Evolutionary conservation across 176 grass and related monocot genomes (phyloP).

Genomic region (Rhynchospora pubera): DNA sequence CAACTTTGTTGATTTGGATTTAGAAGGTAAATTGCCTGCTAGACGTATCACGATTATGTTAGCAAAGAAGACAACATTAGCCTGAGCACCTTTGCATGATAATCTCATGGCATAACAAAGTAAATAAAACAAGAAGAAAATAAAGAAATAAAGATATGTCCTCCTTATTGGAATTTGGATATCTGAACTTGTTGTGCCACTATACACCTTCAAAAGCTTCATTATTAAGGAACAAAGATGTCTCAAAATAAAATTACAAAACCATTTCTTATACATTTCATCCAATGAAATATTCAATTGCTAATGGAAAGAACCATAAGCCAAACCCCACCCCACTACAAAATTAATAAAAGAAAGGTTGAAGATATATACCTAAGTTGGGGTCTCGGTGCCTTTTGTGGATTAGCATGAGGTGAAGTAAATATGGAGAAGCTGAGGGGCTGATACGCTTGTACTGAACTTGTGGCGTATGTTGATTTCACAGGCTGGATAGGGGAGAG

Average conservation of each 20-base stretch:
- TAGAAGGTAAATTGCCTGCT: no score
- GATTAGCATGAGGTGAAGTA: constrained; percentile 78
- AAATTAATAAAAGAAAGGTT: not conserved
- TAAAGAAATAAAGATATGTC: not conserved
- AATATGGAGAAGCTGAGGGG: constrained; percentile 90
- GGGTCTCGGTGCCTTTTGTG: constrained; percentile 46
- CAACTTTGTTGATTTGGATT: not conserved
- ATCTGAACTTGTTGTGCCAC: not conserved
- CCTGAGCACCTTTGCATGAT: not conserved
- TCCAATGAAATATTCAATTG: not conserved
- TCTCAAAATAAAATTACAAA: not conserved
- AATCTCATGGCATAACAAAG: no score
- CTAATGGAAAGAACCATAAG: not conserved
- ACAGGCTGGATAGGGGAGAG: constrained; percentile 83
- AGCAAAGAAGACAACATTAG: not conserved
- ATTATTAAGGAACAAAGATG: no score
- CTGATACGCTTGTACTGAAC: constrained; percentile 52
- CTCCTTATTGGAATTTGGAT: not conserved
- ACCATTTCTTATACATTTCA: not conserved
- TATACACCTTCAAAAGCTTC: not conserved
- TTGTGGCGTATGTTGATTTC: constrained; percentile 43
- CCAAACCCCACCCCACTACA: not conserved
- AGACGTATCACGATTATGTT: no score
- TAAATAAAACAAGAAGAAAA: not conserved
- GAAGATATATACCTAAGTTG: constrained; percentile 36